phyloP scores from a whole-genome alignment of 2,329 filamentous ascomycete species.

The Cytospora schulzeri region DNA sequence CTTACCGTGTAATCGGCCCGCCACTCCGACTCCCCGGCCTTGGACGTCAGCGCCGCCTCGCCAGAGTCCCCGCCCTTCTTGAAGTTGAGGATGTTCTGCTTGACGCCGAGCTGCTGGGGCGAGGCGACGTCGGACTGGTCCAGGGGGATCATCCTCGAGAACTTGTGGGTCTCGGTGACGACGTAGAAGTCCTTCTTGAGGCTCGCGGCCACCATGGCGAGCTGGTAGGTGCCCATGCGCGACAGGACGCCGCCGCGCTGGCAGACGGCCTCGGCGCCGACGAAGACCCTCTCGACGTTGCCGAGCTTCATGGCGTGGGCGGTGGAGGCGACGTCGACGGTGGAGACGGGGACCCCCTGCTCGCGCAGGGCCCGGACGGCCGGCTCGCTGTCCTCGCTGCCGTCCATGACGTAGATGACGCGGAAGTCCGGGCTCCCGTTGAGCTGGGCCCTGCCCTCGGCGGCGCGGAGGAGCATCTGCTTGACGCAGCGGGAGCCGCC shows the following conservation, averaged over 20 bases:
- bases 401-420: slow-evolving; percentile 77
- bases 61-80: slow-evolving; percentile 53
- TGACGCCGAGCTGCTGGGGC: slow-evolving; percentile 56
- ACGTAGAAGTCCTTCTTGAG: slow-evolving; percentile 75
- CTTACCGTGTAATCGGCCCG: slow-evolving; percentile 72
- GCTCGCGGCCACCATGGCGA: slow-evolving; percentile 76
- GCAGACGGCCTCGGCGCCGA: slow-evolving; percentile 82
- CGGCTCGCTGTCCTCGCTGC: slow-evolving; percentile 63
- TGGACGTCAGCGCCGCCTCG: slow-evolving; percentile 29
- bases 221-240: slow-evolving; percentile 81
- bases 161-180: slow-evolving; percentile 94
- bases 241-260: slow-evolving; percentile 94
- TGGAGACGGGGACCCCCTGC: slow-evolving; percentile 79
- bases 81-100: slow-evolving; percentile 78
- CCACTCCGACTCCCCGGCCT: slow-evolving; percentile 49
- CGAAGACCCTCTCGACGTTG: slow-evolving; percentile 68
- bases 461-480: slow-evolving; percentile 73
- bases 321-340: slow-evolving; percentile 73
- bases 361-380: slow-evolving; percentile 72
- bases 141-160: slow-evolving; percentile 82
- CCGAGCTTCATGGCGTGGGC: slow-evolving; percentile 72
- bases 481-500: slow-evolving; percentile 85
- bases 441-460: slow-evolving; percentile 58
- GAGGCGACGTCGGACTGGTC: slow-evolving; percentile 70
- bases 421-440: slow-evolving; percentile 68